Evolutionary conservation across 139 green algal genomes (phyloP), one percentile per base, ranked within the genome.

Genomic region (Zygnema cylindricum): DNA sequence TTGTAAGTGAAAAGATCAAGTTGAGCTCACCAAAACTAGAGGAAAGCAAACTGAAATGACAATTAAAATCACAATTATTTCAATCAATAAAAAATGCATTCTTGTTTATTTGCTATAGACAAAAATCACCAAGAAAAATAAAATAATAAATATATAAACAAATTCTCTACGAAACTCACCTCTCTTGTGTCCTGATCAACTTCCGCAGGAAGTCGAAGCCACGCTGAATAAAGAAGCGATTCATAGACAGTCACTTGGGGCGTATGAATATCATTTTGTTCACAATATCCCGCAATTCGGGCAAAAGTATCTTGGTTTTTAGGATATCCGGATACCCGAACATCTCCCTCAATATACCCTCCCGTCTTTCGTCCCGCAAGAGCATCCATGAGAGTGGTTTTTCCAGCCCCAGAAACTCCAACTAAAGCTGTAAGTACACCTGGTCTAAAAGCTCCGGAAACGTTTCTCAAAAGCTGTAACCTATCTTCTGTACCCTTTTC

Each of bases 181-280:
- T 79, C 39, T 76, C 81, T 36, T 11, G 81, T 86, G 2, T 87
- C 84, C 38, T 84, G 63, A 22, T 81, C 89, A 3, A 91, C 90
- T 1, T 86, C 69, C 38, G 82, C 41, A 1, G 87, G 41, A 41
- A 97, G 88, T 2, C 95, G 90, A 89, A 98, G 91, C 23, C 92
- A 84, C 0, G 95, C 95, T 33, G 77, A 92, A 88, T 95, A 96
- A 41, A 86, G n/a, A 32, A 96, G 89, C 1, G 89, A 91, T 90
- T 96, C 94, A 1, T 77, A 57, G 40, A 98, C 95, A 2, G 90
- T 96, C 33, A 92, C 84, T 55, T 83, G 78, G 32, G 87, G 87
- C n/a, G 87, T 83, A 69, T 91, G 87, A 30, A 87, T 83, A 57
- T 91, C 87, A 57, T 82, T 91, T 75, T 90, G 86, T 69, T 92